These are phyloP conservation scores for Trichoderma breve DNA, from an alignment of 2,329 filamentous ascomycete genomes.

Conservation along the genomic window DNA sequence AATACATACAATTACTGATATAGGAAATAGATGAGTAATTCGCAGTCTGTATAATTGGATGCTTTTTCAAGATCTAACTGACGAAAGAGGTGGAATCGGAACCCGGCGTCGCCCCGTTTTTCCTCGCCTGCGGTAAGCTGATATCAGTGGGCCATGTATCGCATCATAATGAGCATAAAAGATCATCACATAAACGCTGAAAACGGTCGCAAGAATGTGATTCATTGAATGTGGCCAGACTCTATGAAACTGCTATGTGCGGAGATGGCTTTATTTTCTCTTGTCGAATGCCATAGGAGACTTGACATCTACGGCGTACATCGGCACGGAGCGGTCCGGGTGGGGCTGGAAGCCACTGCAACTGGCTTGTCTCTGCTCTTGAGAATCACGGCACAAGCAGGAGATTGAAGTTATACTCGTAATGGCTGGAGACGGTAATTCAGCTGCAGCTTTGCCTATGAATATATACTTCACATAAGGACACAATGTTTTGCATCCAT, in stretches of 20 bases:
- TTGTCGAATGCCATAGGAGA: not conserved
- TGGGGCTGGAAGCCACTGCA: not conserved
- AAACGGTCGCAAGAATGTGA: not conserved
- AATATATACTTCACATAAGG: not conserved
- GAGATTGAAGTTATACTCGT: not conserved
- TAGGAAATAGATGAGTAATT: not conserved
- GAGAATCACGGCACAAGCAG: not conserved
- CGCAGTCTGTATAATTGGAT: not conserved
- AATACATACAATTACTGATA: not conserved
- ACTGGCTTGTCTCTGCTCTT: not conserved
- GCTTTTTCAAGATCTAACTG: not conserved
- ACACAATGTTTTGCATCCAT: not conserved
- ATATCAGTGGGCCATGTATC: not conserved
- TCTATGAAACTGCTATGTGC: not conserved
- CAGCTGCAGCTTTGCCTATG: not conserved
- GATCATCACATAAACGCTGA: not conserved
- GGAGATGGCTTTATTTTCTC: not conserved
- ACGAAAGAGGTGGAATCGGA: not conserved
- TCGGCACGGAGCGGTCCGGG: conserved; percentile 9
- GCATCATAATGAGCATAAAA: not conserved
- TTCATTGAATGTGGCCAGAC: not conserved
- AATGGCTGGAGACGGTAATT: not conserved
- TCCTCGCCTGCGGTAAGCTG: not conserved
- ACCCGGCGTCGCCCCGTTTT: not conserved
- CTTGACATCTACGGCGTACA: not conserved